These are phyloP conservation scores for Phytophthora niederhauseri DNA, from an alignment of 352 stramenopile species.

Conservation along the genomic window DNA sequence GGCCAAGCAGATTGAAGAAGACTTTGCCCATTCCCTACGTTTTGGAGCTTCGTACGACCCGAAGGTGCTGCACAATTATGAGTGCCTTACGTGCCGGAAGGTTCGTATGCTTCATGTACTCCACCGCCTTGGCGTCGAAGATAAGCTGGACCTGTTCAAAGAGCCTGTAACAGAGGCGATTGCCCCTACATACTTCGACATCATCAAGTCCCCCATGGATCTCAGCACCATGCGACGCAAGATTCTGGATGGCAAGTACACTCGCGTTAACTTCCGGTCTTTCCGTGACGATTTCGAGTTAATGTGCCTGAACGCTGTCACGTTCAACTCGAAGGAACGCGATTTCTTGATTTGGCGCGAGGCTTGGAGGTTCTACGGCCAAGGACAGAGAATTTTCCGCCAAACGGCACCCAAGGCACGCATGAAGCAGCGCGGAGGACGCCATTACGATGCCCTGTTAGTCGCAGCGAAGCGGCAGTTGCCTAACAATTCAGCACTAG, in stretches of 20 bases:
- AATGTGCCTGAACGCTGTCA: slow-evolving; percentile 96
- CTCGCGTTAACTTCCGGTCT: slow-evolving; percentile 68
- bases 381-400: slow-evolving; percentile 73
- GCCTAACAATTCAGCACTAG: slow-evolving; percentile 78
- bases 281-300: slow-evolving; percentile 95
- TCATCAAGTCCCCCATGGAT: slow-evolving; percentile 95
- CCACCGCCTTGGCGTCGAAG: slow-evolving; percentile 63
- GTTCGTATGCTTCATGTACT: slow-evolving; percentile 75
- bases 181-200: slow-evolving; percentile 93
- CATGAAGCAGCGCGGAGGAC: slow-evolving; percentile 80
- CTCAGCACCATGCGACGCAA: slow-evolving; percentile 89
- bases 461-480: slow-evolving; percentile 80
- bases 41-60: slow-evolving; percentile 77
- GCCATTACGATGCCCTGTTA: slow-evolving; percentile 71
- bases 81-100: slow-evolving; percentile 85
- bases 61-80: slow-evolving; percentile 78
- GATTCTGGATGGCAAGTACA: slow-evolving; percentile 75
- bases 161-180: slow-evolving; percentile 94
- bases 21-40: slow-evolving; percentile 52
- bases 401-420: slow-evolving; percentile 74
- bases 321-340: slow-evolving; percentile 94
- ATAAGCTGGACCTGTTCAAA: slow-evolving; percentile 93
- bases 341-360: slow-evolving; percentile 93
- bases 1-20: slow-evolving; percentile 68
- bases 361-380: slow-evolving; percentile 92